Evolutionary conservation across 441 rosid genomes (phyloP).

Genomic region (Populus hybrid): DNA sequence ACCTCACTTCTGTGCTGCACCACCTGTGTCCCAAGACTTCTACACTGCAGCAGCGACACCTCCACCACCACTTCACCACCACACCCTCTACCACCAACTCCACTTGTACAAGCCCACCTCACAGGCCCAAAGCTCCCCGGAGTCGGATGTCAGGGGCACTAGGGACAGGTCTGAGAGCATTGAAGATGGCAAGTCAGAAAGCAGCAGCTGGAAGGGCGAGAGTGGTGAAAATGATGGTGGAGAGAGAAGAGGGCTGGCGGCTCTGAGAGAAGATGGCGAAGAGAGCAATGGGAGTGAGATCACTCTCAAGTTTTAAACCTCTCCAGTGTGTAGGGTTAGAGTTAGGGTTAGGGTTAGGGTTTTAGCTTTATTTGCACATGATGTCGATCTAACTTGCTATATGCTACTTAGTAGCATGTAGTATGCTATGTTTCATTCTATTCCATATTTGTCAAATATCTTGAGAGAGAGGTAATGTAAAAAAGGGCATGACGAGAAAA

Average conservation of each 20-base stretch:
- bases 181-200: conserved; percentile 81
- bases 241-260: conserved; percentile 63
- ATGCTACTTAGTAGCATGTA: neutral
- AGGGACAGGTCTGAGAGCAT: conserved; percentile 76
- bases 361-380: conserved; percentile 10
- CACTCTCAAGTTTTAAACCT: conserved; percentile 32
- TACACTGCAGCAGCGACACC: conserved; percentile 37
- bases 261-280: conserved; percentile 68
- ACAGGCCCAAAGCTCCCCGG: conserved; percentile 52
- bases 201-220: conserved; percentile 75
- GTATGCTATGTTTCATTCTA: too few relatives aligned
- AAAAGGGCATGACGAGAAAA: neutral
- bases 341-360: conserved; percentile 27
- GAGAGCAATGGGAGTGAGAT: conserved; percentile 65
- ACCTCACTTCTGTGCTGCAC: conserved; percentile 63
- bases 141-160: conserved; percentile 42
- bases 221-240: conserved; percentile 46
- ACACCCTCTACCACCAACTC: conserved; percentile 44
- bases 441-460: neutral
- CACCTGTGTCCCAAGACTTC: conserved; percentile 57
- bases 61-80: conserved; percentile 36
- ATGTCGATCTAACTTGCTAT: conserved; percentile 6
- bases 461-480: neutral
- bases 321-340: conserved; percentile 19
- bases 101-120: conserved; percentile 51